Evolutionary conservation across 176 grass and related monocot genomes (phyloP), one percentile per base, ranked within the genome.

Genomic region (Aegilops umbellulata): DNA sequence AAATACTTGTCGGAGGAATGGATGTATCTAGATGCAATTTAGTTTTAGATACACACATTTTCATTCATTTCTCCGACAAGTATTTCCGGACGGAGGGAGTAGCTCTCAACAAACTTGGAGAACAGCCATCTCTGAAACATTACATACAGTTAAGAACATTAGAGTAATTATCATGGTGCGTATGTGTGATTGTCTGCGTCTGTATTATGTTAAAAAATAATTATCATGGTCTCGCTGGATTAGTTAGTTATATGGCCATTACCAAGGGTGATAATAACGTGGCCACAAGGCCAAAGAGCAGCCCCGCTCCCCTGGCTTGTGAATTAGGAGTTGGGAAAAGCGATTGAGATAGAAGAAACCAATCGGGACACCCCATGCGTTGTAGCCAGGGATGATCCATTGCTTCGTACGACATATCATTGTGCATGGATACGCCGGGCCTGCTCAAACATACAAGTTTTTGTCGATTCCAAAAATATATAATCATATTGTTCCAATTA

Each of bases 281-380:
- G 13, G 80, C 81, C 30, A 87, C 71, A 29, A 90, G 44, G 63
- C 91, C 65, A 69, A 93, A 69, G 8, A 87, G 60, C 35, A 93
- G 32, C 42, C 91, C 88, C n/a, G n/a, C 84, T 93, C 85, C 13
- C 91, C 88, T 53, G 91, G 91, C 38, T 87, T 90, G 51, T 93
- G 91, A 78, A 93, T 1, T 1, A 93, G 31, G 4, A 90, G 80
- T 30, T 93, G 87, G 14, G 42, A 46, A 14, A 46, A 46, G 12
- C 42, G 46, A 49, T 49, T 15, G 46, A 49, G 46, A 4, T 49
- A 49, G 46, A 49, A 87, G 60, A 90, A 90, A 16, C 88, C 14
- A 27, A 79, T 23, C 0, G 58, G 89, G 81, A 68, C 61, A 23
- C 77, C 82, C 88, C 88, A 90, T 4, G 69, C 75, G 29, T 84